These are phyloP conservation scores for Phlyctochytrium arcticum DNA, from an alignment of 192 early-diverging fungal species.

Conservation along the genomic window DNA sequence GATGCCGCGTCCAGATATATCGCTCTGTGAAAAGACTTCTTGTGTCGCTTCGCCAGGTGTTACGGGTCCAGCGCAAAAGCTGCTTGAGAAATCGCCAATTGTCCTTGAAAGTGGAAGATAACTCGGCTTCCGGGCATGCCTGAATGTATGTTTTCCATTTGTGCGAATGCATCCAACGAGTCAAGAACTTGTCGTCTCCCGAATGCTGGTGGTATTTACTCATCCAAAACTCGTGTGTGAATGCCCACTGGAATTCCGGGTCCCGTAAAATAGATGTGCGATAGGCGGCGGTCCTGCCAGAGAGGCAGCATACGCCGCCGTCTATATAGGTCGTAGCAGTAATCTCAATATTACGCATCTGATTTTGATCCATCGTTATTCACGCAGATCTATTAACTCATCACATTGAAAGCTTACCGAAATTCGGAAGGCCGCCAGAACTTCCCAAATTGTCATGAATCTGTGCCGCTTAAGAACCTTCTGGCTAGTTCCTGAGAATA, in stretches of 20 bases:
- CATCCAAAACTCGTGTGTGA: constrained; percentile 70
- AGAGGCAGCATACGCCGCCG: constrained; percentile 69
- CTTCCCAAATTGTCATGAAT: constrained; percentile 66
- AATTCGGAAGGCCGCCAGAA: constrained; percentile 64
- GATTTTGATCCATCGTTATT: neutral
- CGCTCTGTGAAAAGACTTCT: constrained; percentile 61
- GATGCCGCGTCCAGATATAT: constrained; percentile 59
- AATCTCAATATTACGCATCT: constrained; percentile 70
- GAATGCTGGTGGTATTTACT: constrained; percentile 69
- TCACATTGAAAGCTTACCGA: constrained; percentile 29
- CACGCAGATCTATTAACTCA: neutral
- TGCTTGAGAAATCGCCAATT: constrained; percentile 72
- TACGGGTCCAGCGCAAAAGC: constrained; percentile 68
- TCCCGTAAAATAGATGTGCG: constrained; percentile 65
- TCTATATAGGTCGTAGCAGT: constrained; percentile 71
- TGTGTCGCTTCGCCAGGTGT: constrained; percentile 69
- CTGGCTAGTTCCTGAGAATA: constrained; percentile 51
- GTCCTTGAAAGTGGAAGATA: constrained; percentile 69
- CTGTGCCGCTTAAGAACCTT: constrained; percentile 55
- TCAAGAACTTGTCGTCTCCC: constrained; percentile 73
- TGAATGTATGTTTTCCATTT: constrained; percentile 69
- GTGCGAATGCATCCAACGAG: constrained; percentile 68
- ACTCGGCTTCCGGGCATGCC: constrained; percentile 61
- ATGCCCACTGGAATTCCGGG: constrained; percentile 66
- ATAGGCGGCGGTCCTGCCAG: constrained; percentile 68